Base-by-base conservation (phyloP, 225 moss, liverwort and hornwort species). In the Sphagnum tenellum region DNA sequence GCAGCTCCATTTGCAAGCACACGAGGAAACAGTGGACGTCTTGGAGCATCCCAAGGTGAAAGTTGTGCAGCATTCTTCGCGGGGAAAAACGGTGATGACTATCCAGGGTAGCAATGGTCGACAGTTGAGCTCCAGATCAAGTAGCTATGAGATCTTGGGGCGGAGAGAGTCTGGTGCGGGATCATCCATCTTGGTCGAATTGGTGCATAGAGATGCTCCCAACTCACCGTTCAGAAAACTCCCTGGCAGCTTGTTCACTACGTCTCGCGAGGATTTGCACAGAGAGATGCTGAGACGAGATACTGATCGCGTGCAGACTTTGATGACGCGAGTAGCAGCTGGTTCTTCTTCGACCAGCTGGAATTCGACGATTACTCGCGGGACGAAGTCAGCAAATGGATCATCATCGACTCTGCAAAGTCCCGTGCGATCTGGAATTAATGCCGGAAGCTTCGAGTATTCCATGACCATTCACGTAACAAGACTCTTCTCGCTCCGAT, bases 381-480 rank as follows among this genome's bases (percentile, higher is more conserved):
- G 68, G 74, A 2, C 49, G 59, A 45, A 45, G 58, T 53, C 11
- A 44, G 52, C 10, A 2, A 55, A 2, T 60, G 61, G 0, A 11
- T 56, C 52, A 69, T 54, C 51, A 49, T 72, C 48, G 62, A 9
- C 74, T 6, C 69, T 83, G 5, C 69, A 72, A 60, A 69, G 72
- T 49, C 76, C 74, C 50, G 76, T 79, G 64, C 72, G 61, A 46
- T 77, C 91, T 55, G 91, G 91, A 8, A 66, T 89, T 5, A 75
- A 80, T 51, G 67, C 76, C 3, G 89, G 91, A 56, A 89, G 78
- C 7, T 86, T 89, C 2, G 89, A 91, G 50, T 91, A 91, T 71
- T 91, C 89, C 57, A 81, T 89, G 45, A 78, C 65, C 5, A 57
- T 91, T 11, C 63, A 66, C 74, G 77, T 74, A 61, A 29, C 29